These are phyloP conservation scores for Eimeria tenella DNA, from an alignment of 169 alveolate genomes.

Conservation along the genomic window DNA sequence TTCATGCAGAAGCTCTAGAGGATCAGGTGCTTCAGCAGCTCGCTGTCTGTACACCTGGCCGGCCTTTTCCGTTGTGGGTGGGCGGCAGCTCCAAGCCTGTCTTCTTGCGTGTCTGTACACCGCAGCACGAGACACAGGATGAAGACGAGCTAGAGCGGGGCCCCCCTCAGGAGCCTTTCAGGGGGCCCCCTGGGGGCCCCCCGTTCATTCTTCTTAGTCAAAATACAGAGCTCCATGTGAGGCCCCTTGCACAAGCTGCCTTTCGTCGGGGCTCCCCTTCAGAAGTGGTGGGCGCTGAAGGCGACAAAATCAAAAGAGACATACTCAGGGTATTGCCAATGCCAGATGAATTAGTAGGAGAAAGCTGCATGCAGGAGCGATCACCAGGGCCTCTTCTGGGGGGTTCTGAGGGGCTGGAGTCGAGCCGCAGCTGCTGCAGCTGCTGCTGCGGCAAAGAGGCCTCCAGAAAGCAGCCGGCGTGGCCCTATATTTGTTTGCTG, in stretches of 20 bases:
- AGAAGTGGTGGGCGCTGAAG: background rate
- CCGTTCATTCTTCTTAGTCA: conserved; percentile 68
- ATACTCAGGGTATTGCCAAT: conserved; percentile 42
- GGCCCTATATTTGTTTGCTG: conserved; percentile 52
- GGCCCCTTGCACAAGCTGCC: conserved; percentile 64
- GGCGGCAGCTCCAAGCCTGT: conserved; percentile 33
- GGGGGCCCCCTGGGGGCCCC: conserved; percentile 17
- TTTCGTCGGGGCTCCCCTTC: background rate
- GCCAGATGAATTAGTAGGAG: background rate
- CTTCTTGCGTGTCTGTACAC: conserved; percentile 55
- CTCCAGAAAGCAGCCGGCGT: background rate
- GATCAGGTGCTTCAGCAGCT: conserved; percentile 67
- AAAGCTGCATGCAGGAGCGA: background rate
- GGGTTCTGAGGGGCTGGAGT: background rate
- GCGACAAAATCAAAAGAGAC: conserved; percentile 13
- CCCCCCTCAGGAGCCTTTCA: background rate
- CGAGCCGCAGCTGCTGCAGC: conserved; percentile 57
- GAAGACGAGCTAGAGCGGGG: background rate
- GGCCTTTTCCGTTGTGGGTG: conserved; percentile 73
- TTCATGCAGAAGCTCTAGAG: conserved; percentile 63
- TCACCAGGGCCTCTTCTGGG: background rate
- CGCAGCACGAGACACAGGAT: background rate
- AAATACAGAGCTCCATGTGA: conserved; percentile 74
- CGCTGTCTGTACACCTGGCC: conserved; percentile 57
- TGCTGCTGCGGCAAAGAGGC: conserved; percentile 35